Conservation (phyloP, 352 stramenopile species). For the Phytopythium vexans region DNA sequence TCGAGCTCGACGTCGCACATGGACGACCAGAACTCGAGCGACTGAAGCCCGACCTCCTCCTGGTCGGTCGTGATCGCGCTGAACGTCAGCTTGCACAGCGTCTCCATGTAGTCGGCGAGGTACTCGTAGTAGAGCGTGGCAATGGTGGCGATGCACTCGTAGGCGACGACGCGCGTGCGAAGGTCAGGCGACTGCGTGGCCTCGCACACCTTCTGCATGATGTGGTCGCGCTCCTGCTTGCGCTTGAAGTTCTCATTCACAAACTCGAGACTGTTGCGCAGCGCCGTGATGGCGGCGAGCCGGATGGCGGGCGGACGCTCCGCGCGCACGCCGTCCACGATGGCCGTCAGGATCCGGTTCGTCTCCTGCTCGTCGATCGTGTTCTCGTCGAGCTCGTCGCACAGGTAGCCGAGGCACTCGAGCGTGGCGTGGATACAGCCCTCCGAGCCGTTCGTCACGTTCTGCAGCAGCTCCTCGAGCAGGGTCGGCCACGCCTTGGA, state of each 20-base stretch:
- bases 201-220: slow-evolving; percentile 95
- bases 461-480: slow-evolving; percentile 89
- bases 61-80: slow-evolving; percentile 92
- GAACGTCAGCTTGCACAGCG: slow-evolving; percentile 95
- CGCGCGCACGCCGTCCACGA: slow-evolving; percentile 94
- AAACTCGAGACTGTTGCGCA: slow-evolving; percentile 96
- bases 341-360: slow-evolving; percentile 96
- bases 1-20: slow-evolving; percentile 96
- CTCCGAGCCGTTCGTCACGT: slow-evolving; percentile 86
- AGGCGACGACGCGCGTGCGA: slow-evolving; percentile 88
- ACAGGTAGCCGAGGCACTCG: slow-evolving; percentile 83
- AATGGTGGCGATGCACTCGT: slow-evolving; percentile 95
- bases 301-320: slow-evolving; percentile 88
- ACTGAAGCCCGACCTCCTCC: slow-evolving; percentile 90
- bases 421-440: slow-evolving; percentile 90
- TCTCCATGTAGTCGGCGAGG: slow-evolving; percentile 94
- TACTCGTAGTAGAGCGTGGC: slow-evolving; percentile 97
- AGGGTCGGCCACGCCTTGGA: slow-evolving; percentile 93
- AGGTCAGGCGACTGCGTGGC: slow-evolving; percentile 91
- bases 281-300: slow-evolving; percentile 88
- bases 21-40: slow-evolving; percentile 98
- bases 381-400: slow-evolving; percentile 76
- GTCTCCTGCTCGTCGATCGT: slow-evolving; percentile 81
- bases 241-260: slow-evolving; percentile 96
- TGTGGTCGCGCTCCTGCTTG: slow-evolving; percentile 93